A percentile compares a stretch with the other conserved stretches of the same genome.
phyloP scores from a whole-genome alignment of 208 protist genomes.

The Acanthamoeba triangularis region DNA sequence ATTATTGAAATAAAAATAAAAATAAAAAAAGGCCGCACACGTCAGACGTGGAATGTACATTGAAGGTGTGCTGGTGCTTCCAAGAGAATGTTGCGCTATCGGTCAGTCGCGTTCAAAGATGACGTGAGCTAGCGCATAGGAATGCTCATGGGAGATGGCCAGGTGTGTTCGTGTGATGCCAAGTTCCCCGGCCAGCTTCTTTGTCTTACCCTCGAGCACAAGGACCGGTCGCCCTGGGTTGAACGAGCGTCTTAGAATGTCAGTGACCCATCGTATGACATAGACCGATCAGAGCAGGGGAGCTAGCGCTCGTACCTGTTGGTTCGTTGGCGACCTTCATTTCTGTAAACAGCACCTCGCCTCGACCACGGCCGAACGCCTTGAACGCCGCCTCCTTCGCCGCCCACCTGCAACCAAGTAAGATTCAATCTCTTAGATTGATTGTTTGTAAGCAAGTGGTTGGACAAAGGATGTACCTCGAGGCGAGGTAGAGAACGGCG shows the following conservation, averaged over 20 bases:
- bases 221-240: background rate
- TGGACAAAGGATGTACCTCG: background rate
- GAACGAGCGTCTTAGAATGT: background rate
- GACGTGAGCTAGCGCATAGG: constrained; percentile 58
- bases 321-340: constrained; percentile 50
- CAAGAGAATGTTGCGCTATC: background rate
- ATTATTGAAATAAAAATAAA: background rate
- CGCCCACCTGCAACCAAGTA: constrained; percentile 56
- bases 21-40: background rate
- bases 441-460: background rate
- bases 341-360: constrained; percentile 59
- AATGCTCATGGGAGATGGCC: constrained; percentile 31
- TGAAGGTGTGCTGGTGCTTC: too few relatives aligned
- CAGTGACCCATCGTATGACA: too few relatives aligned
- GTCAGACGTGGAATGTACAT: background rate
- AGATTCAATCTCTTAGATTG: background rate
- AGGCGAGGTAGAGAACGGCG: constrained; percentile 19
- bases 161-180: constrained; percentile 71
- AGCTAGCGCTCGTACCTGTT: too few relatives aligned
- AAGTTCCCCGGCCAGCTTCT: background rate
- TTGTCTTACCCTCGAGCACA: constrained; percentile 44
- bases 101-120: constrained; percentile 54
- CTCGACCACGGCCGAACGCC: constrained; percentile 57
- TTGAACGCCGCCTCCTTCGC: constrained; percentile 74
- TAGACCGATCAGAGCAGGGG: background rate